Evolutionary conservation across 441 rosid species (phyloP).

Genomic region (Hypseocharis bilobata): DNA sequence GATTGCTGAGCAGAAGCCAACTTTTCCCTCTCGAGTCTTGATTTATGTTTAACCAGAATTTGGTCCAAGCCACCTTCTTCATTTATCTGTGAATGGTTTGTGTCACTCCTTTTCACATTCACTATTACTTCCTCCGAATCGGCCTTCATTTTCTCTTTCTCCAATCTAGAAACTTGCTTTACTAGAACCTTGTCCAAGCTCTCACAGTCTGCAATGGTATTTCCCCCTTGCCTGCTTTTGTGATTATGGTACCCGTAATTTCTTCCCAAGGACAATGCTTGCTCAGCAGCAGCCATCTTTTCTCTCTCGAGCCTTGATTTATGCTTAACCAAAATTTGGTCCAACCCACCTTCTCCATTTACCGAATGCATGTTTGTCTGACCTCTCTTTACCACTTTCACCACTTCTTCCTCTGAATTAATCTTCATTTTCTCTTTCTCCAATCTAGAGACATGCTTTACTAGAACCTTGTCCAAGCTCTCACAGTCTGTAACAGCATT

Average conservation of each 20-base stretch:
- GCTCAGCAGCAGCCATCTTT: too few species aligned
- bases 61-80: constrained; percentile 20
- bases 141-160: constrained; percentile 40
- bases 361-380: constrained; percentile 12
- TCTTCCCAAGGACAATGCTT: constrained; percentile 27
- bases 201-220: constrained; percentile 26
- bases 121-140: constrained; percentile 26
- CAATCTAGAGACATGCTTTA: constrained; percentile 47
- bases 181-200: constrained; percentile 54
- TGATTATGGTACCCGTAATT: constrained; percentile 26
- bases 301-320: too few species aligned
- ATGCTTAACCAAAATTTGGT: constrained; percentile 29
- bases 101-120: constrained; percentile 5
- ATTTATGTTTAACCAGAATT: constrained; percentile 30
- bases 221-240: constrained; percentile 28
- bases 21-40: constrained; percentile 44
- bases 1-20: constrained; percentile 27
- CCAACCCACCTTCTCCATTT: constrained; percentile 24
- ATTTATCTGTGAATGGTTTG: background rate
- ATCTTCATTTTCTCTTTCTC: constrained; percentile 44
- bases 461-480: constrained; percentile 52
- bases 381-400: constrained; percentile 19
- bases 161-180: constrained; percentile 49
- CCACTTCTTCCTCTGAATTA: constrained; percentile 26
- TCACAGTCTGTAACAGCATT: constrained; percentile 27